Conservation (phyloP, 176 grass and related monocot genomes). For the Otatea glauca region DNA sequence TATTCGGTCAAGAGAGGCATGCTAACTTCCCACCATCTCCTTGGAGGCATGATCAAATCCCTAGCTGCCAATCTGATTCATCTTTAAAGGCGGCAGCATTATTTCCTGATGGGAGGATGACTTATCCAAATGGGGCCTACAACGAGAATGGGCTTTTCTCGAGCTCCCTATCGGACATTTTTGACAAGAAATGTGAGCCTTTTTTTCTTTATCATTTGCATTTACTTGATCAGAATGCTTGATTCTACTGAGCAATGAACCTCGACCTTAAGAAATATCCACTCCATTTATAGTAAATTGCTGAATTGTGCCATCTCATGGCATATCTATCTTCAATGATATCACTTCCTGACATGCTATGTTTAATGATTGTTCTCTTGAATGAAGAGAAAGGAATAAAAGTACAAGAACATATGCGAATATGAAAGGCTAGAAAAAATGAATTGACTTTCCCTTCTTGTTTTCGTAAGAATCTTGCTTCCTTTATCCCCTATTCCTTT, state of each 20-base stretch:
- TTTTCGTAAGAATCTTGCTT: conserved; percentile 39
- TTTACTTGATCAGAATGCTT: conserved; percentile 22
- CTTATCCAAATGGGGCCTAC: conserved; percentile 53
- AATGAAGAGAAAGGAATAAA: conserved; percentile 28
- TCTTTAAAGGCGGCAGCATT: conserved; percentile 39
- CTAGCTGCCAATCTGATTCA: conserved; percentile 54
- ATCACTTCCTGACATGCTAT: not conserved
- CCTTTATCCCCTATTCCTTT: conserved; percentile 22
- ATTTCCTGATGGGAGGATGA: conserved; percentile 50
- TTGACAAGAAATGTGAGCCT: conserved; percentile 74
- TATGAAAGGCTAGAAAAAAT: conserved; percentile 19
- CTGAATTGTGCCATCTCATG: conserved; percentile 18
- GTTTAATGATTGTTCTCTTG: conserved; percentile 30
- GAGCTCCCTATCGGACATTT: conserved; percentile 73
- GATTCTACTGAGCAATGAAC: conserved; percentile 1
- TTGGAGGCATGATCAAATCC: conserved; percentile 55
- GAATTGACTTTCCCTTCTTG: not conserved
- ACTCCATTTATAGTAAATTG: conserved; percentile 23
- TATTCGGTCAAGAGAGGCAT: conserved; percentile 60
- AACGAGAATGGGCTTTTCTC: conserved; percentile 76
- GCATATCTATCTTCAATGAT: not conserved
- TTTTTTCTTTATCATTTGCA: conserved; percentile 33
- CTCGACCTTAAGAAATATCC: not conserved
- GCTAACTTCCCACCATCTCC: conserved; percentile 50
- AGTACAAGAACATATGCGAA: not conserved